Evolutionary conservation across 1,284 basidiomycete genomes (phyloP).

Genomic region (Ganoderma multipileum): DNA sequence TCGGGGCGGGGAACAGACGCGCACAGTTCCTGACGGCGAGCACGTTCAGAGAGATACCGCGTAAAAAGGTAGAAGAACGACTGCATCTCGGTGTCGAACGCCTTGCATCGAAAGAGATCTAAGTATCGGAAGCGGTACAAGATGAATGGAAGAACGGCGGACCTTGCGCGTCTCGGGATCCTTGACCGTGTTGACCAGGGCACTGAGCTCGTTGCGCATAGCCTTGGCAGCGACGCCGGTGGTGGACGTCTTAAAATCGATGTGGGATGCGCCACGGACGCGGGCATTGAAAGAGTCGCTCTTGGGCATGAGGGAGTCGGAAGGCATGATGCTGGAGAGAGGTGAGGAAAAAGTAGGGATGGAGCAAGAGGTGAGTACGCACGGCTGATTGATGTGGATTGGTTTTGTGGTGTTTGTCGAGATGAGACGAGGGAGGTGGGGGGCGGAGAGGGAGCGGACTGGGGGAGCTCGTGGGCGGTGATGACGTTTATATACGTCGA

Average conservation of each 20-base stretch:
- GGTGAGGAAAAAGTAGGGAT: slow-evolving; percentile 17
- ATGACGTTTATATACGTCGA: slow-evolving; percentile 56
- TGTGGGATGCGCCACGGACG: slow-evolving; percentile 71
- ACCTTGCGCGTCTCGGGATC: slow-evolving; percentile 88
- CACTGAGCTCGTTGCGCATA: slow-evolving; percentile 98
- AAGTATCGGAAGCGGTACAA: slow-evolving; percentile 20
- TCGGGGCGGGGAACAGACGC: slow-evolving; percentile 42
- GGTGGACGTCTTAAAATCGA: slow-evolving; percentile 97
- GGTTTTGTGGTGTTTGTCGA: slow-evolving; percentile 70
- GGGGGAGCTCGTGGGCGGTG: slow-evolving; percentile 57
- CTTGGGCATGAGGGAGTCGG: slow-evolving; percentile 62
- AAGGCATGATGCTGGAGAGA: slow-evolving; percentile 49
- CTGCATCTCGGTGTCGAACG: slow-evolving; percentile 98
- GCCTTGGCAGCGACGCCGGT: slow-evolving; percentile 97
- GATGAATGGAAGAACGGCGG: slow-evolving; percentile 32
- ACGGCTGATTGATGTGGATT: slow-evolving; percentile 58
- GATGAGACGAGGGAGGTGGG: slow-evolving; percentile 62
- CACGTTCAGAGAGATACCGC: slow-evolving; percentile 94
- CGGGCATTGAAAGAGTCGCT: slow-evolving; percentile 69
- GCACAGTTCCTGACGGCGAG: slow-evolving; percentile 94
- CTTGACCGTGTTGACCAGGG: slow-evolving; percentile 85
- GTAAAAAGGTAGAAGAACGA: slow-evolving; percentile 99
- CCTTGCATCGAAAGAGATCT: slow-evolving; percentile 54
- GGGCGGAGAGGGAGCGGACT: slow-evolving; percentile 54
- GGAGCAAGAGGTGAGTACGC: slow-evolving; percentile 31